Evolutionary conservation across 2,329 filamentous ascomycete species (phyloP).

Genomic region (Periconia sp.): DNA sequence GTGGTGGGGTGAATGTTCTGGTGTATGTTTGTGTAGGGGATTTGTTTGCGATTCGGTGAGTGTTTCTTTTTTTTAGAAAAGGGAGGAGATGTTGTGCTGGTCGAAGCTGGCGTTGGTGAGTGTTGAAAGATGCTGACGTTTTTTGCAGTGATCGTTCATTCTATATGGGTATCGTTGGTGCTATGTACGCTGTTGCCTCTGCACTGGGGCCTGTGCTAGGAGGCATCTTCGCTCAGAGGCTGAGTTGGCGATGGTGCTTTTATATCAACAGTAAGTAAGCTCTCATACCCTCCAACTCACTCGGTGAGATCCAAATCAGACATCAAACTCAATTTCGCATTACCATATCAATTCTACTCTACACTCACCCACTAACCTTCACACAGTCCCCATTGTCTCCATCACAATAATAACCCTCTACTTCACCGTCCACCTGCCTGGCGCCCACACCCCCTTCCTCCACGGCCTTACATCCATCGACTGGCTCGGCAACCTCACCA

Average conservation of each 20-base stretch:
- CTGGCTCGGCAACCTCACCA: conserved; percentile 55
- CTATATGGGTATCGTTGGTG: conserved; percentile 55
- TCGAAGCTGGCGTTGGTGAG: not conserved
- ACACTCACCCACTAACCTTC: conserved; percentile 22
- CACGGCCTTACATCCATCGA: conserved; percentile 54
- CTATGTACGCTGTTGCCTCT: conserved; percentile 59
- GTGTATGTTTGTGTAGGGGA: conserved; percentile 59
- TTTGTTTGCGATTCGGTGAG: conserved; percentile 49
- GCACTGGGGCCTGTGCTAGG: conserved; percentile 57
- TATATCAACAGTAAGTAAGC: conserved; percentile 35
- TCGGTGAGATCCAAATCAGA: no score
- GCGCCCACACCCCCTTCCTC: conserved; percentile 50
- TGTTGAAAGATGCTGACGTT: conserved; percentile 6
- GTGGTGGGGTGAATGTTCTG: conserved; percentile 55
- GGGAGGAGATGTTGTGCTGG: not conserved
- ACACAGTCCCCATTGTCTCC: conserved; percentile 52
- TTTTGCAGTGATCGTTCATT: conserved; percentile 47
- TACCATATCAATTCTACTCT: not conserved
- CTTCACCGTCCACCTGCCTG: conserved; percentile 56
- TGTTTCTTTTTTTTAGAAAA: not conserved
- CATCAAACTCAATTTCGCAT: not conserved
- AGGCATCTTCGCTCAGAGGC: conserved; percentile 50
- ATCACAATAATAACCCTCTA: conserved; percentile 52
- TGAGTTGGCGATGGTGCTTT: conserved; percentile 56
- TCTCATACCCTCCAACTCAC: not conserved